Evolutionary conservation across 1,139 yeast species (phyloP), one percentile per base, ranked within the genome.

Genomic region (Taphrina wiesneri): DNA sequence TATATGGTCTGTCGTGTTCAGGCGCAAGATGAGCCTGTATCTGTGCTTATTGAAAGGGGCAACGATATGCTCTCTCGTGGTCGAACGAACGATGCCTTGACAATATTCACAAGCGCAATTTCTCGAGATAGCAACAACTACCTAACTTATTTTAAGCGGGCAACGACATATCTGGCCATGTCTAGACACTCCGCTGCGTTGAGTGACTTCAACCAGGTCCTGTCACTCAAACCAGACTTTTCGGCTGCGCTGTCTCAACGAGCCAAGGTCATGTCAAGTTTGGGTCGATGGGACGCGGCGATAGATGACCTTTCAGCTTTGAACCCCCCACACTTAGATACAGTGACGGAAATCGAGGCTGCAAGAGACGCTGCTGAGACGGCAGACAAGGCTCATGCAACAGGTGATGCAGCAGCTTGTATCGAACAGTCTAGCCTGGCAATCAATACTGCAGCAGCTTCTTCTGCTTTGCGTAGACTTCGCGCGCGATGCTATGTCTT

Each of bases 111-210:
- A 5, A 26, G n/a, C n/a, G 66, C 66, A 21, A 56, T 56, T 17
- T 21, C 26, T 7, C 34, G 43, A n/a, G 66, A 63, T 54, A 49
- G 41, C 13, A 28, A 46, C 6, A 75, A 76, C 70, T 76, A 74
- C 67, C 67, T 76, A 68, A 73, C 74, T n/a, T 68, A 73, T 43
- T 79, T 76, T 71, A 76, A 76, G 68, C 73, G 81, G 9, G 80
- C 79, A 5, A 75, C 78, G 1, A 78, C 78, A 28, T 74, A 76
- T 60, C 71, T 77, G 64, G 73, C 78, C 3, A 69, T 74, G 46
- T 79, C 79, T 21, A 71, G 72, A 59, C 77, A 77, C 53, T 53
- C 65, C 26, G 74, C 74, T 52, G 81, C 81, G 0, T 69, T 79
- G 54, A 70, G 73, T 19, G 81, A 79, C 63, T 74, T 78, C 60